Percentiles rank a stretch among this genome's conserved stretches.
Evolutionary conservation across 306 rosid genomes (phyloP).

Genomic region (Mimosa pudica): DNA sequence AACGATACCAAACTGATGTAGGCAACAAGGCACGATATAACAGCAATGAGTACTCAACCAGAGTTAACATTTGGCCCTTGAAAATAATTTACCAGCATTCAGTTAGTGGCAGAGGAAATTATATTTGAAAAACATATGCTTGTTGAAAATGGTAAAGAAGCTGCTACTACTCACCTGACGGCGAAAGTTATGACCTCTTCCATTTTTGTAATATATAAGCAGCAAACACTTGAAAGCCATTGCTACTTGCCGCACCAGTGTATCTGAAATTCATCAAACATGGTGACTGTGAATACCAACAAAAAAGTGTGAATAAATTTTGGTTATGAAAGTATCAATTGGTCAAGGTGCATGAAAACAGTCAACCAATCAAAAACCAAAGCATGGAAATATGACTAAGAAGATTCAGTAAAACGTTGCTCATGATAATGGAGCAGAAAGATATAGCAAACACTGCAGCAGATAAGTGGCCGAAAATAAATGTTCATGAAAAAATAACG

Average conservation of each 20-base stretch:
- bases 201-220: slow-evolving; percentile 76
- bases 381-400: slow-evolving; percentile 7
- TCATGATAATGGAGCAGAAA: not conserved
- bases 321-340: slow-evolving; percentile 5
- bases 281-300: slow-evolving; percentile 16
- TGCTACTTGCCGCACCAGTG: slow-evolving; percentile 75
- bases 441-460: slow-evolving; percentile 5
- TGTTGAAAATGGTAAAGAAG: slow-evolving; percentile 17
- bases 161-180: slow-evolving; percentile 60
- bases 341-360: not conserved
- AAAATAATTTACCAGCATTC: slow-evolving; percentile 34
- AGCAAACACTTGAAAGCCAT: slow-evolving; percentile 86
- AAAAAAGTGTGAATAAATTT: slow-evolving; percentile 6
- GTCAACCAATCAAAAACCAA: slow-evolving; percentile 1
- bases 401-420: slow-evolving; percentile 19
- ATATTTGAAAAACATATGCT: slow-evolving; percentile 12
- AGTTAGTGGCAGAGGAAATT: slow-evolving; percentile 30
- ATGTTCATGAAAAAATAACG: not conserved
- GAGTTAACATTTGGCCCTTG: slow-evolving; percentile 84
- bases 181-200: slow-evolving; percentile 85
- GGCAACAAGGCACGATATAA: slow-evolving; percentile 87
- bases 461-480: not conserved
- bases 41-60: slow-evolving; percentile 72
- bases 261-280: slow-evolving; percentile 58
- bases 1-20: slow-evolving; percentile 87